Evolutionary conservation across 768 basidiomycete species (phyloP), one percentile per base, ranked within the genome.

Genomic region (Chalciporus pseudorubinellus): DNA sequence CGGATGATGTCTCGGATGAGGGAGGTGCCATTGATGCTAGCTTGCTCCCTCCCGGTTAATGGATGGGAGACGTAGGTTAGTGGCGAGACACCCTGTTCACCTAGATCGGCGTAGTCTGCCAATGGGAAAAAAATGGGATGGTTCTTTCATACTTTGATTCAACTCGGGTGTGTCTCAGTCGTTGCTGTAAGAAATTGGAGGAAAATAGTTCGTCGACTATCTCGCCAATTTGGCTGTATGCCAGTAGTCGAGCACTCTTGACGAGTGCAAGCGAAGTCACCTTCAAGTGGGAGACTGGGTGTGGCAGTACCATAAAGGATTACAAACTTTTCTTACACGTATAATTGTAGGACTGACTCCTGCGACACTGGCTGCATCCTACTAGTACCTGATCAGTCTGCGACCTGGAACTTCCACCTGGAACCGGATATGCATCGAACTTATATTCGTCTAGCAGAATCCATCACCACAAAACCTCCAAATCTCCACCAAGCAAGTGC

Each of bases 41-140:
- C 61, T 75, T 97, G 38, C 84, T 99, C 4, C 97, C 97, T 52
- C 97, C 95, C 18, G 97, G 97, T 67, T 99, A 77, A 77, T 26
- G 6, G 14, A 8, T 13, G 29, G 12, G 12, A 12, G 13, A n/a
- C n/a, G n/a, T n/a, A n/a, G 34, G 34, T 36, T 36, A 16, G 29
- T 11, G 29, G 29, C 9, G 34, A 36, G 14, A 36, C n/a, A 36
- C n/a, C 34, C 29, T 11, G 31, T 11, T 12, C 4, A 36, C 6
- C 9, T 36, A 36, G 6, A n/a, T n/a, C 16, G n/a, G n/a, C n/a
- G n/a, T 36, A 36, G 34, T 36, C n/a, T 10, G 34, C n/a, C n/a
- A n/a, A n/a, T n/a, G n/a, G n/a, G 34, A 36, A 36, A 36, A 4
- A 36, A 16, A 34, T n/a, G 6, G 5, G 14, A n/a, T 36, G 34